Percentiles rank a stretch among this genome's conserved stretches.
These are phyloP conservation scores for Colletotrichum lupini DNA, from an alignment of 2,329 filamentous ascomycete species.

Conservation along the genomic window DNA sequence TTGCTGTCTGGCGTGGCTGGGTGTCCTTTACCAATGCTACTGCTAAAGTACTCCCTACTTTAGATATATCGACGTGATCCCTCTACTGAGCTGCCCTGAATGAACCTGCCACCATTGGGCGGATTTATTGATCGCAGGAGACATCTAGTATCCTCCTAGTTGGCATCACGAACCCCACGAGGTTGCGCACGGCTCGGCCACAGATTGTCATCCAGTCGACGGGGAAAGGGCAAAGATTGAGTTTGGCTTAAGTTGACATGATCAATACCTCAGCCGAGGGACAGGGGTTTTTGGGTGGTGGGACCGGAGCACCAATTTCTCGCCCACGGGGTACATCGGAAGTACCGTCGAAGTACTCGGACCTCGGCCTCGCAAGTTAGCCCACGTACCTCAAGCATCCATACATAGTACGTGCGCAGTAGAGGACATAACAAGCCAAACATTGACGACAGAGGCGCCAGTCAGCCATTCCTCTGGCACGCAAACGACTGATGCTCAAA, in stretches of 20 bases:
- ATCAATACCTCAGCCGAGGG: background rate
- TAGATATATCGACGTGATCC: background rate
- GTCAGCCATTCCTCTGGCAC: slow-evolving; percentile 4
- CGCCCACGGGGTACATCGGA: background rate
- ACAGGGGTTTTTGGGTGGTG: slow-evolving; percentile 4
- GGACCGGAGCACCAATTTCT: background rate
- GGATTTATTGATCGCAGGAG: background rate
- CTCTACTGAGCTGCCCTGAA: background rate
- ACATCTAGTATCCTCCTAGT: background rate
- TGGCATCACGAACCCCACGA: background rate
- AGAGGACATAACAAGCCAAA: background rate
- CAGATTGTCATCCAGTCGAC: background rate
- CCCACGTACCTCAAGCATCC: background rate
- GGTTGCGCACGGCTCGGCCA: too few species aligned
- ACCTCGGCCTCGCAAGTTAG: background rate
- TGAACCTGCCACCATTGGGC: background rate
- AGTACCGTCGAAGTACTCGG: slow-evolving; percentile 3
- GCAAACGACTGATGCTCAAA: slow-evolving; percentile 10
- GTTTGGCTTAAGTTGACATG: slow-evolving; percentile 2
- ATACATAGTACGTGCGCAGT: too few species aligned
- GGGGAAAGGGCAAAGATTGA: slow-evolving; percentile 7
- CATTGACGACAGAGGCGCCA: background rate
- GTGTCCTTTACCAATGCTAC: background rate
- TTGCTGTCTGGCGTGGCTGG: background rate
- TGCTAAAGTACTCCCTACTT: background rate